phyloP scores from a whole-genome alignment of 352 stramenopile genomes.

The Pythium scleroteichum region DNA sequence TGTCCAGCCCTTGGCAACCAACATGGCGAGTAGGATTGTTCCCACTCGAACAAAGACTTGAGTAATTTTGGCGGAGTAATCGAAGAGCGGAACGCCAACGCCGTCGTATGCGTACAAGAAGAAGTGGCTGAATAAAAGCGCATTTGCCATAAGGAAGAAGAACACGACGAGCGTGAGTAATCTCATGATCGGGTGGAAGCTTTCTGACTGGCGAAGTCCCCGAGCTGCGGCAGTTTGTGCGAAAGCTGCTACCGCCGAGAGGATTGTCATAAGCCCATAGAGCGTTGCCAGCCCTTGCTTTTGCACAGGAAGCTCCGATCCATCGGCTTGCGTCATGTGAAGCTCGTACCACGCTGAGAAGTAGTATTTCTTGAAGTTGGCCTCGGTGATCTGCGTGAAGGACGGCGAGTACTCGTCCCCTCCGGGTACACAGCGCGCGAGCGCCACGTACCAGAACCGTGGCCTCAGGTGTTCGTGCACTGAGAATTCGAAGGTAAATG shows the following conservation, averaged over 20 bases:
- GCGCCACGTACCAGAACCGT: slow-evolving; percentile 72
- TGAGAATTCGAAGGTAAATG: slow-evolving; percentile 62
- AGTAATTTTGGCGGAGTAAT: slow-evolving; percentile 68
- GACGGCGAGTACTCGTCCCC: slow-evolving; percentile 61
- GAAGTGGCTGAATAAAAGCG: slow-evolving; percentile 63
- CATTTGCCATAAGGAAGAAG: slow-evolving; percentile 65
- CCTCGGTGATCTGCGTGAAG: slow-evolving; percentile 67
- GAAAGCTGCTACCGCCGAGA: slow-evolving; percentile 36
- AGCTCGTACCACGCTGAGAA: slow-evolving; percentile 79
- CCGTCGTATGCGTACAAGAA: slow-evolving; percentile 60
- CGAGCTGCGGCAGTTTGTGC: slow-evolving; percentile 51
- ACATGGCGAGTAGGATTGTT: slow-evolving; percentile 69
- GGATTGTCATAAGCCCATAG: slow-evolving; percentile 49
- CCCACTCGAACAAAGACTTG: slow-evolving; percentile 73
- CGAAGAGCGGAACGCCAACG: slow-evolving; percentile 65
- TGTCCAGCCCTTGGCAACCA: slow-evolving; percentile 80
- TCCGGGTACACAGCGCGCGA: slow-evolving; percentile 68
- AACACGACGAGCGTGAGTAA: slow-evolving; percentile 65
- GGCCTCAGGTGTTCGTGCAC: slow-evolving; percentile 66
- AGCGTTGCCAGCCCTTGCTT: slow-evolving; percentile 57
- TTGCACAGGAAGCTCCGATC: slow-evolving; percentile 67
- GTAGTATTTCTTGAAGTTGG: slow-evolving; percentile 75
- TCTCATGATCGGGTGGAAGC: slow-evolving; percentile 79
- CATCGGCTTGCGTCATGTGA: slow-evolving; percentile 72
- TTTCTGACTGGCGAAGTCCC: slow-evolving; percentile 54